Conservation (phyloP, 345 rosid genomes). For the Acer campestre region DNA sequence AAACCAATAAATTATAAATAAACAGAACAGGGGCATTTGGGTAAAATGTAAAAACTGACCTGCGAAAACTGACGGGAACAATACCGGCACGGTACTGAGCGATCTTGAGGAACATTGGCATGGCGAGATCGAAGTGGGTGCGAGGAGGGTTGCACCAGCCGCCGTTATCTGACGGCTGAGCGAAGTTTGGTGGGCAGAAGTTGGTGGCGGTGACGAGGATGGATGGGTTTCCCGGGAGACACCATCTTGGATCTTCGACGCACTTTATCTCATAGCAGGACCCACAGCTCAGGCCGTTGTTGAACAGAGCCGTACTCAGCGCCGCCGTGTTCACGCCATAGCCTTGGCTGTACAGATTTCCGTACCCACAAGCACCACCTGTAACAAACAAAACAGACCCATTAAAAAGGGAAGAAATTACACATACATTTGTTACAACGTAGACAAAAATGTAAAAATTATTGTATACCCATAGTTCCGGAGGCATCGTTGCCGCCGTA, state of each 20-base stretch:
- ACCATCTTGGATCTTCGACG: slow-evolving; percentile 75
- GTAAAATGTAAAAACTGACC: slow-evolving; percentile 40
- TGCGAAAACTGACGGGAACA: slow-evolving; percentile 83
- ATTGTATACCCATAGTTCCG: slow-evolving; percentile 53
- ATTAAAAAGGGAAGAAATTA: too few relatives aligned
- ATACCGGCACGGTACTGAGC: slow-evolving; percentile 94
- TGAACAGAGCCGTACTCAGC: slow-evolving; percentile 87
- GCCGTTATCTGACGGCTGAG: slow-evolving; percentile 78
- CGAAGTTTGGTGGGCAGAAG: slow-evolving; percentile 95
- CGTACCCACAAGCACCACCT: slow-evolving; percentile 99
- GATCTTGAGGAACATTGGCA: slow-evolving; percentile 98
- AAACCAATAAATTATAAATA: too few relatives aligned
- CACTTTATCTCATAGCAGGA: slow-evolving; percentile 93
- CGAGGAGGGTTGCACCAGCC: slow-evolving; percentile 99
- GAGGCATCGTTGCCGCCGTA: slow-evolving; percentile 71
- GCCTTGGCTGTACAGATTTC: slow-evolving; percentile 93
- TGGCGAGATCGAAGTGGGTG: slow-evolving; percentile 93
- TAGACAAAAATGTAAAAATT: too few relatives aligned
- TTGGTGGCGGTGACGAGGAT: slow-evolving; percentile 86
- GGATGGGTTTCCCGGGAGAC: slow-evolving; percentile 76
- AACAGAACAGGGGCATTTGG: not conserved
- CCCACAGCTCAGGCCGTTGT: slow-evolving; percentile 90
- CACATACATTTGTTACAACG: too few relatives aligned
- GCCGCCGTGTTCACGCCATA: slow-evolving; percentile 98
- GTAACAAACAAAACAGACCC: not conserved